Base-by-base conservation (phyloP, 2,329 filamentous ascomycete genomes). In the Pseudogymnoascus sp. region DNA sequence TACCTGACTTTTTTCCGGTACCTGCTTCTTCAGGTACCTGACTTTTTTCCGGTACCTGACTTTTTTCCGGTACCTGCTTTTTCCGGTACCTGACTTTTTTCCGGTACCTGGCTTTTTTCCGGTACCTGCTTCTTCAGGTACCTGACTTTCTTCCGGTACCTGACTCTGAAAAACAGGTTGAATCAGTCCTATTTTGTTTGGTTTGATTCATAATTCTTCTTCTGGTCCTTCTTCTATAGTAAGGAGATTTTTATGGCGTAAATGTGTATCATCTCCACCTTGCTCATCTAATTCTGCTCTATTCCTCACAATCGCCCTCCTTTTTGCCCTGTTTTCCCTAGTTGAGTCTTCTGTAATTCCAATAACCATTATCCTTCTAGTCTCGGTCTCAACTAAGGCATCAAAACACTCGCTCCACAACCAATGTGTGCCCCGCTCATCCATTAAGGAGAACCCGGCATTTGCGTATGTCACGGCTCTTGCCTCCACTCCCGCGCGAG, bases 81-180 rank as follows among this genome's bases (percentile, higher is more conserved):
- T 3, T 21, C 3, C 1, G 21, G 21, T 1, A n/a, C n/a, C n/a
- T 21, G 3, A 21, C 1, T 3, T 21, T 3, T 21, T 1, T 3
- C 1, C 1, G 1, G 1, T 1, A 21, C 21, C 3, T 3, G 3
- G 21, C 3, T 3, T 3, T 21, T 2, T 21, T 3, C 3, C 3
- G 1, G 1, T 13, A 13, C 10, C 10, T 36, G 35, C 10, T 36
- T 36, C 12, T 1, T 13, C 13, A 13, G 10, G 35, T 36, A 36
- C 10, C 35, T 10, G 35, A 36, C 5, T 3, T 5, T 13, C 5
- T 4, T 36, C 10, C 12, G 10, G 36, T 37, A 15, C 36, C 36
- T 37, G n/a, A 7, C 4, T 37, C 9, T 37, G 36, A 37, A 15
- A 37, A n/a, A n/a, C n/a, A n/a, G 15, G 36, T 15, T 37, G 15